These are phyloP conservation scores for Crithidia expoeki DNA, from an alignment of 208 protist species.

Conservation along the genomic window DNA sequence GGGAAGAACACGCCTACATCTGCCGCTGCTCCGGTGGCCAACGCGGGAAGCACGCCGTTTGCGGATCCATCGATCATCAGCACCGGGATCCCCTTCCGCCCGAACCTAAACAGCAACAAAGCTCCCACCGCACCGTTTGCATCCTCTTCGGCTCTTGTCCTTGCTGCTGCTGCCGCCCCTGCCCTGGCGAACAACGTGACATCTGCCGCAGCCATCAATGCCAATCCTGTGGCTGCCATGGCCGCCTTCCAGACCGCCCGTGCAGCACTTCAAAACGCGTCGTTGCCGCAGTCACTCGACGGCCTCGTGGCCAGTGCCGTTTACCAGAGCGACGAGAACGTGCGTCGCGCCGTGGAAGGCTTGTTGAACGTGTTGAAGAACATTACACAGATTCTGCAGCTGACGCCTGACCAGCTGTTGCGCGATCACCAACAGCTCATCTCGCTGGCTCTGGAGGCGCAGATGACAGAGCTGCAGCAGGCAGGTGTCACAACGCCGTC, in stretches of 20 bases:
- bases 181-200: neutral
- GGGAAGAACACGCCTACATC: conserved; percentile 10
- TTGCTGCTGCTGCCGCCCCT: neutral
- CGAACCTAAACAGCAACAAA: conserved; percentile 9
- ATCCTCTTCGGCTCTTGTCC: neutral
- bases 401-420: conserved; percentile 68
- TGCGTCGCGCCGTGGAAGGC: conserved; percentile 54
- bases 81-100: conserved; percentile 32
- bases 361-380: conserved; percentile 72
- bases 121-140: neutral
- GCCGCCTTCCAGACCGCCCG: conserved; percentile 39
- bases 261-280: conserved; percentile 62
- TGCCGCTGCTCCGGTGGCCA: conserved; percentile 1
- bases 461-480: conserved; percentile 89
- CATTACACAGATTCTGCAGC: conserved; percentile 70
- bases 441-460: conserved; percentile 81
- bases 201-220: conserved; percentile 28
- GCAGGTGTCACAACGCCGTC: neutral
- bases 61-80: conserved; percentile 42
- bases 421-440: conserved; percentile 84
- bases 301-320: conserved; percentile 69
- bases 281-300: conserved; percentile 72
- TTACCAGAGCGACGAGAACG: conserved; percentile 65
- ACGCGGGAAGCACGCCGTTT: conserved; percentile 16
- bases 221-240: conserved; percentile 25